phyloP scores from a whole-genome alignment of 495 filamentous ascomycete species.

The Pseudevernia furfuracea region DNA sequence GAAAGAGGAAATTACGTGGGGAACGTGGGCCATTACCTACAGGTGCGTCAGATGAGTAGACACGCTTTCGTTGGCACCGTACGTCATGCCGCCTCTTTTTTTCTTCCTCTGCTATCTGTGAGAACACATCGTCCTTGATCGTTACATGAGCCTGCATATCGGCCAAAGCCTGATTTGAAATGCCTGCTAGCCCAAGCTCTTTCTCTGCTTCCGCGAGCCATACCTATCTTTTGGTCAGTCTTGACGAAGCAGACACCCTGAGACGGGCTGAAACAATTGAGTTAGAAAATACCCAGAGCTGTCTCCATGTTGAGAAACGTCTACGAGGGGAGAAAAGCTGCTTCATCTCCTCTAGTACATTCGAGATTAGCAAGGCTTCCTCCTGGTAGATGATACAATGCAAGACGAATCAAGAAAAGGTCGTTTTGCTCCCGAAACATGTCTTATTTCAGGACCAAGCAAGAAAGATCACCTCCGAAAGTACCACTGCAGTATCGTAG shows the following conservation, averaged over 20 bases:
- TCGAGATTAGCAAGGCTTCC: neutral
- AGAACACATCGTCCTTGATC: conserved; percentile 75
- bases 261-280: neutral
- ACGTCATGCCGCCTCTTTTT: conserved; percentile 65
- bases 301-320: neutral
- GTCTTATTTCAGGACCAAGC: no score
- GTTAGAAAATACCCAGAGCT: neutral
- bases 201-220: conserved; percentile 74
- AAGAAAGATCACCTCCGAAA: no score
- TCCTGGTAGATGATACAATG: no score
- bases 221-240: conserved; percentile 49
- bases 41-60: neutral
- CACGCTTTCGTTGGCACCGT: neutral
- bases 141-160: conserved; percentile 66
- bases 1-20: no score
- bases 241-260: neutral
- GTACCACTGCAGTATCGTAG: conserved; percentile 4
- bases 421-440: no score
- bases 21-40: conserved; percentile 55
- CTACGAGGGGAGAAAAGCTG: neutral
- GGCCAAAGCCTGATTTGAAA: conserved; percentile 61
- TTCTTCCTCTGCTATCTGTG: conserved; percentile 70
- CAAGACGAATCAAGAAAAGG: no score
- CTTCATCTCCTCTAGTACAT: neutral
- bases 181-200: conserved; percentile 53